Base-by-base conservation (phyloP, 2,329 filamentous ascomycete genomes). In the Ophiosphaerella korrae region DNA sequence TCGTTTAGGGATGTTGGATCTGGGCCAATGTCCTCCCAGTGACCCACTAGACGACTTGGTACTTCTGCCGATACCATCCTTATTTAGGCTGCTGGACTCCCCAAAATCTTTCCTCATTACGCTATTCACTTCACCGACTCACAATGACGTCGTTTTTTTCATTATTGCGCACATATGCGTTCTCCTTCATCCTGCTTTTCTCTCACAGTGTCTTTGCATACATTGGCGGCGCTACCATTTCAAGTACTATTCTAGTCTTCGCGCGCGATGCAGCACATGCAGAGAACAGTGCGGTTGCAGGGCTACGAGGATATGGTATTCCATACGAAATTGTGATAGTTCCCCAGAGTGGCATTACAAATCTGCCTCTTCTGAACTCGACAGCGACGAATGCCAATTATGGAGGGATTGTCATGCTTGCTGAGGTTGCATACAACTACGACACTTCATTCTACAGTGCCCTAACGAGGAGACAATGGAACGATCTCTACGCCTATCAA, bases 251-350 rank as follows among this genome's bases (percentile, higher is more conserved):
- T 48, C 73, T 87, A 38, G 74, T 86, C 42, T 75, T 87, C 55
- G 82, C 82, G 35, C 76, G 78, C 55, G 82, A 85, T 62, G 58
- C 75, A 33, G 70, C 73, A 21, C 76, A 80, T 2, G 80, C 80
- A 7, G 71, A 70, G 14, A 78, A 78, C 24, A 80, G 79, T 11
- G 83, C 80, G 8, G 78, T 76, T 32, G 78, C 78, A 11, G 84
- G 83, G 21, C 76, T 87, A 7, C 80, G 83, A 61, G 83, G 77
- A 50, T 86, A 87, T 60, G 84, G 82, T 29, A 86, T 87, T 54
- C 82, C 83, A 1, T 86, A 78, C 59, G 74, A 84, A 57, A 75
- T 78, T 5, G 62, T 85, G 9, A 57, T 80, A 16, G 82, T 87
- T n/a, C 82, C 83, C 7, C 74, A 82, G 58, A 60, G 64, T 6